phyloP scores from a whole-genome alignment of 495 filamentous ascomycete genomes.

The Hyphodiscus hymeniophilus region DNA sequence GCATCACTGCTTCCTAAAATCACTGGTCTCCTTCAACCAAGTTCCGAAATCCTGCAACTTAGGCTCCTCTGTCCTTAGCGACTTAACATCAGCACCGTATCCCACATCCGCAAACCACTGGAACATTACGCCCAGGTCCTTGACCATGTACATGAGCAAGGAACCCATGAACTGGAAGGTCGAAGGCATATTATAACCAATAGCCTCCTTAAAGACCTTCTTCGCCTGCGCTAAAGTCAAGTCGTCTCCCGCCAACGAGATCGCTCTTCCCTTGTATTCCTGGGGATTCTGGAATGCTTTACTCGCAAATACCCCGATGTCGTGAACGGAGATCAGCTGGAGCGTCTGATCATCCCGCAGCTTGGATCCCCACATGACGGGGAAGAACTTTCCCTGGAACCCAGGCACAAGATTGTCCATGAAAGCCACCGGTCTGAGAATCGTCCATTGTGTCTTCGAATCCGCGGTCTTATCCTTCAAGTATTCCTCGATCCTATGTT shows the following conservation, averaged over 20 bases:
- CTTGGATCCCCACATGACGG: constrained; percentile 35
- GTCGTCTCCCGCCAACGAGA: constrained; percentile 39
- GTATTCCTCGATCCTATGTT: constrained; percentile 59
- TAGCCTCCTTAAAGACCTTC: constrained; percentile 29
- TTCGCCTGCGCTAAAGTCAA: constrained; percentile 31
- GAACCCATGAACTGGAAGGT: constrained; percentile 33
- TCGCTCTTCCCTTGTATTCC: constrained; percentile 29
- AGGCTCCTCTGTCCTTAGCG: constrained; percentile 32
- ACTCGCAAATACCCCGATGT: constrained; percentile 60
- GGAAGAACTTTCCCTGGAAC: constrained; percentile 54
- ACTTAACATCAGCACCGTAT: constrained; percentile 33
- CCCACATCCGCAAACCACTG: constrained; percentile 36
- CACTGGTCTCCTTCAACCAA: constrained; percentile 33
- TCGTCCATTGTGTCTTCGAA: constrained; percentile 47
- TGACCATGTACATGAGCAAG: constrained; percentile 26
- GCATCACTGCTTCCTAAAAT: constrained; percentile 24
- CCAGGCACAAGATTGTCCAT: constrained; percentile 55
- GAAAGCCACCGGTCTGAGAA: constrained; percentile 57
- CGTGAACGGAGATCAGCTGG: constrained; percentile 47
- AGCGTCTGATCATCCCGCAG: constrained; percentile 35
- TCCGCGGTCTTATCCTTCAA: constrained; percentile 34
- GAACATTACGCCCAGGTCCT: constrained; percentile 35
- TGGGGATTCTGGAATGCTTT: constrained; percentile 43
- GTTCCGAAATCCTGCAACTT: constrained; percentile 33
- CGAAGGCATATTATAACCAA: constrained; percentile 30